phyloP scores from a whole-genome alignment of 2,329 filamentous ascomycete species.

The Ophiostoma piceae region DNA sequence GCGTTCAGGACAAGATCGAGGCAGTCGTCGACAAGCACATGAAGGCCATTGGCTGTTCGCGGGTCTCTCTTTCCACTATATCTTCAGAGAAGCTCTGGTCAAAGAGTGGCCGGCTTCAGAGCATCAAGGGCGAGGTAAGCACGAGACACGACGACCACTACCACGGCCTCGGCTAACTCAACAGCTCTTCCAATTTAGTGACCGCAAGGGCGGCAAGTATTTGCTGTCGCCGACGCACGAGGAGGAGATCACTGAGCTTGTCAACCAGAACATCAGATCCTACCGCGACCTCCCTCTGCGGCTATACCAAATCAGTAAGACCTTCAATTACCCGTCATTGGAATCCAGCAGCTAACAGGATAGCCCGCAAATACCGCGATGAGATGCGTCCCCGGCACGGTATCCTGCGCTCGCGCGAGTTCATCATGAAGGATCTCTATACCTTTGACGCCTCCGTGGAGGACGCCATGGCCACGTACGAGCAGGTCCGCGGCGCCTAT shows the following conservation, averaged over 20 bases:
- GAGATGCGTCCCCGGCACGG: conserved; percentile 85
- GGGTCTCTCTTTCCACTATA: conserved; percentile 75
- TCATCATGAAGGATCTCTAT: conserved; percentile 97
- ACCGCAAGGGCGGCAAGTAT: conserved; percentile 69
- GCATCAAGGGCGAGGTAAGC: conserved; percentile 65
- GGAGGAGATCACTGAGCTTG: conserved; percentile 85
- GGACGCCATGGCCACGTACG: conserved; percentile 75
- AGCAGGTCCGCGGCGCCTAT: conserved; percentile 68
- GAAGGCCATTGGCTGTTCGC: conserved; percentile 73
- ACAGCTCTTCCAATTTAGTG: conserved; percentile 72
- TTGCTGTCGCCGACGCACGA: conserved; percentile 91
- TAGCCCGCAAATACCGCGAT: conserved; percentile 88
- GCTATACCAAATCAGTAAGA: conserved; percentile 80
- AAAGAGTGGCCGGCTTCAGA: conserved; percentile 72
- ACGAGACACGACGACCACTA: neutral
- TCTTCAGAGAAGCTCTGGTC: conserved; percentile 81
- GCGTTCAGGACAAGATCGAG: conserved; percentile 86
- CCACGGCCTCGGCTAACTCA: conserved; percentile 28
- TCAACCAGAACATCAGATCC: conserved; percentile 66
- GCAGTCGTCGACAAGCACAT: conserved; percentile 83
- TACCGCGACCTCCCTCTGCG: conserved; percentile 82
- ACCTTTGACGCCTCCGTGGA: conserved; percentile 72
- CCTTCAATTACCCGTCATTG: neutral
- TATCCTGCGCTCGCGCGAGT: conserved; percentile 80
- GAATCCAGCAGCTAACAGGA: neutral